A percentile compares a stretch with the other conserved stretches of the same genome.
These are phyloP conservation scores for Fusarium setosum DNA, from an alignment of 2,329 filamentous ascomycete species.

Conservation along the genomic window DNA sequence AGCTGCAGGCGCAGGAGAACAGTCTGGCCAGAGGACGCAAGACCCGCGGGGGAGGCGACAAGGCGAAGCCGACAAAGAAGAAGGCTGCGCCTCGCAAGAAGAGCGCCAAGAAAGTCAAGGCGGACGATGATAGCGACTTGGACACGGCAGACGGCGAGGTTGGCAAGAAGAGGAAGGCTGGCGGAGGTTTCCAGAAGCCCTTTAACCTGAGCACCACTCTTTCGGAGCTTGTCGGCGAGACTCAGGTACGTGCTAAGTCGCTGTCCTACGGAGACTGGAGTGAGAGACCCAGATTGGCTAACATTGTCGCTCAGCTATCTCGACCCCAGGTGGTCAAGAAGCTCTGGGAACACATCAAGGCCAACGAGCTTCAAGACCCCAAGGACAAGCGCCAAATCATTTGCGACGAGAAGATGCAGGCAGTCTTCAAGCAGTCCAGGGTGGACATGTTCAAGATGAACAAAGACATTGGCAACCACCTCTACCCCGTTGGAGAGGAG, in stretches of 20 bases:
- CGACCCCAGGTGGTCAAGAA: constrained; percentile 96
- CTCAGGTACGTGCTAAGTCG: constrained; percentile 63
- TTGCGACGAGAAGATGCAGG: constrained; percentile 91
- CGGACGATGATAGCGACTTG: constrained; percentile 83
- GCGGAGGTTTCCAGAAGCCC: constrained; percentile 92
- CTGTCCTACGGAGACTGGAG: neutral
- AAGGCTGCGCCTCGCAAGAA: constrained; percentile 74
- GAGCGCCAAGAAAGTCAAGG: constrained; percentile 79
- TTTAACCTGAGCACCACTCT: constrained; percentile 79
- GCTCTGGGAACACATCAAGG: constrained; percentile 95
- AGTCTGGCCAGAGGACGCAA: constrained; percentile 72
- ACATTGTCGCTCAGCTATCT: constrained; percentile 71
- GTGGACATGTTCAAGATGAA: constrained; percentile 99
- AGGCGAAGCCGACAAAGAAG: constrained; percentile 70
- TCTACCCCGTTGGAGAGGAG: constrained; percentile 81
- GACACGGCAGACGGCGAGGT: constrained; percentile 69
- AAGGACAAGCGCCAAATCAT: constrained; percentile 90
- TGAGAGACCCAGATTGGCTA: constrained; percentile 1
- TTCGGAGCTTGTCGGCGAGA: constrained; percentile 76
- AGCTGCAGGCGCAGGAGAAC: constrained; percentile 94
- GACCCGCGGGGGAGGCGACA: constrained; percentile 79
- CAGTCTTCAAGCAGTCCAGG: constrained; percentile 89
- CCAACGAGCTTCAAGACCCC: constrained; percentile 88
- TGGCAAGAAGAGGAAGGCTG: constrained; percentile 78
- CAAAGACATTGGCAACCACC: constrained; percentile 89